phyloP scores from a whole-genome alignment of 1,139 yeast genomes.

The Tardiomyces digboiensis region DNA sequence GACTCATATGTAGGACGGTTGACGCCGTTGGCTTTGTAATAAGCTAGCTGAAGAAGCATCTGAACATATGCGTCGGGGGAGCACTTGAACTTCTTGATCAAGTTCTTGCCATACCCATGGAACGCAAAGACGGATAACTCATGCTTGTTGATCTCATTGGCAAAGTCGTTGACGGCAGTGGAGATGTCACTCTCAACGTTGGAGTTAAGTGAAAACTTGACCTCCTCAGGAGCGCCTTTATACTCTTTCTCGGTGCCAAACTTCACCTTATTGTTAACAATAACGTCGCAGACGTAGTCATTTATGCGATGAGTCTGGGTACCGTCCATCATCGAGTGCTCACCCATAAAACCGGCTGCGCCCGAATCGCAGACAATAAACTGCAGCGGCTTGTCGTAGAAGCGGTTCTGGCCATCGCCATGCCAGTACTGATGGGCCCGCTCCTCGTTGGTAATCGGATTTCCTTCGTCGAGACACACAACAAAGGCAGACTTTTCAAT shows the following conservation, averaged over 20 bases:
- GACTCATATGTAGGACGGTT: constrained; percentile 92
- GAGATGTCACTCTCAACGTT: constrained; percentile 42
- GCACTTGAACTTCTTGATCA: constrained; percentile 63
- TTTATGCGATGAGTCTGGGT: constrained; percentile 90
- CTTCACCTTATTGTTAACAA: constrained; percentile 38
- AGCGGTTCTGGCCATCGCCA: constrained; percentile 87
- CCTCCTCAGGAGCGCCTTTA: constrained; percentile 28
- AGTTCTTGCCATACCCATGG: constrained; percentile 42
- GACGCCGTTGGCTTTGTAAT: constrained; percentile 73
- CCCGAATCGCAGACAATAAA: constrained; percentile 78
- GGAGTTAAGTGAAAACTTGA: constrained; percentile 37
- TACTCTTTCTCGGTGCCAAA: constrained; percentile 22
- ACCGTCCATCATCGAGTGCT: constrained; percentile 98
- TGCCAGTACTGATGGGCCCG: constrained; percentile 90
- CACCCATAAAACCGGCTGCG: constrained; percentile 88
- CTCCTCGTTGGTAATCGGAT: constrained; percentile 75
- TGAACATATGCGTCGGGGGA: constrained; percentile 79
- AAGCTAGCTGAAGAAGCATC: constrained; percentile 72
- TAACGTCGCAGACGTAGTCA: constrained; percentile 57
- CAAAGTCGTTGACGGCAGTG: constrained; percentile 47
- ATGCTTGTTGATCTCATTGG: constrained; percentile 33
- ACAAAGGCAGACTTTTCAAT: constrained; percentile 77
- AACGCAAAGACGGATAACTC: constrained; percentile 34
- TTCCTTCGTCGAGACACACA: constrained; percentile 63
- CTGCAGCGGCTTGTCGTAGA: constrained; percentile 87